Evolutionary conservation across 495 filamentous ascomycete species (phyloP).

Genomic region (Geoglossum glabrum): DNA sequence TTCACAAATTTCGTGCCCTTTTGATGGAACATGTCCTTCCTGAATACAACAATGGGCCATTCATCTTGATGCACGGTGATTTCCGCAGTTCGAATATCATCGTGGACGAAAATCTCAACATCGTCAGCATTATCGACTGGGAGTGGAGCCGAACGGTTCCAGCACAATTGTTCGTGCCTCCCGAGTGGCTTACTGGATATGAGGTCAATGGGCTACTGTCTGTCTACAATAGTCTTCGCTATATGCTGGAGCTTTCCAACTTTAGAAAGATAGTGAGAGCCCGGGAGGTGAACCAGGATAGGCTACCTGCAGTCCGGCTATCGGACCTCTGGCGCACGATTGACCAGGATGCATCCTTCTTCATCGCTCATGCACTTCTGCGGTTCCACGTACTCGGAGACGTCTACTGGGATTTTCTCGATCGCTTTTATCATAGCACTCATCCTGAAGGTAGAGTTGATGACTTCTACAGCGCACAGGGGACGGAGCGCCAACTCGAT

Average conservation of each 20-base stretch:
- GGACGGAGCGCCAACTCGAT: not conserved
- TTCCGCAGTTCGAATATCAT: slow-evolving; percentile 1
- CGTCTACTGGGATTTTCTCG: not conserved
- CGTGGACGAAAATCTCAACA: not conserved
- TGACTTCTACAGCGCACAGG: not conserved
- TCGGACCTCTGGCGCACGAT: not conserved
- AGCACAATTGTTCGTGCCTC: not conserved
- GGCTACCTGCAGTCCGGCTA: not conserved
- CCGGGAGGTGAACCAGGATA: not conserved
- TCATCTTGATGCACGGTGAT: not conserved
- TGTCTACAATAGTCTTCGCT: not conserved
- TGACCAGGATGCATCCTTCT: not conserved
- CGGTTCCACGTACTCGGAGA: not conserved
- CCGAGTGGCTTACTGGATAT: not conserved
- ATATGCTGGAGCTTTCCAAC: not conserved
- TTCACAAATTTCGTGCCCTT: not conserved
- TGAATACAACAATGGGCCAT: not conserved
- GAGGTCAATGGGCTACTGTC: not conserved
- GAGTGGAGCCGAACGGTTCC: not conserved
- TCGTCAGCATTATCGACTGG: not conserved
- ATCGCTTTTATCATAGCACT: not conserved
- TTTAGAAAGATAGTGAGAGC: not conserved
- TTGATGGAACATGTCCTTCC: not conserved
- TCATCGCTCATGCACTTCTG: not conserved
- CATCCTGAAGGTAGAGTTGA: not conserved